phyloP scores from a whole-genome alignment of 441 rosid genomes.

The Pelargonium cotyledonis region DNA sequence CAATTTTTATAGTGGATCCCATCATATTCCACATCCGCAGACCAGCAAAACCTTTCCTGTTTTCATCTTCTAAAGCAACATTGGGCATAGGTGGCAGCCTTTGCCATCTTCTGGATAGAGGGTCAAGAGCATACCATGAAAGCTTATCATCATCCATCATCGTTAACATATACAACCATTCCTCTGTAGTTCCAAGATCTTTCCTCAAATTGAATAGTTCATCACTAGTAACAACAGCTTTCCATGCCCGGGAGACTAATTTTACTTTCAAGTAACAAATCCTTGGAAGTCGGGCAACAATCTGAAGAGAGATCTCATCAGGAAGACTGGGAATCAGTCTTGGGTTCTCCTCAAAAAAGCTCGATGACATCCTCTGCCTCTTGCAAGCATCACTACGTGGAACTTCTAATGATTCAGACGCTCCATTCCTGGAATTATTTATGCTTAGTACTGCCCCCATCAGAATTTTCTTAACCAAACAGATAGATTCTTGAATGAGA shows the following conservation, averaged over 20 bases:
- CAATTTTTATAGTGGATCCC: constrained; percentile 42
- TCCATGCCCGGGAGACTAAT: constrained; percentile 68
- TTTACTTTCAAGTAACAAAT: constrained; percentile 24
- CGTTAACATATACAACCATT: constrained; percentile 74
- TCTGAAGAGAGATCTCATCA: constrained; percentile 28
- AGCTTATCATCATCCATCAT: constrained; percentile 61
- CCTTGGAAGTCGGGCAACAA: constrained; percentile 27
- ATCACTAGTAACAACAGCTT: constrained; percentile 39
- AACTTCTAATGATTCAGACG: constrained; percentile 9
- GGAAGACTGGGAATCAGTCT: constrained; percentile 28
- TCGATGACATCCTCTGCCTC: constrained; percentile 18
- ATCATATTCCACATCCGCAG: constrained; percentile 37
- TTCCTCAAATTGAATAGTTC: constrained; percentile 62
- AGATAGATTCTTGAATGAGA: background rate
- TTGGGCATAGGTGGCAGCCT: constrained; percentile 70
- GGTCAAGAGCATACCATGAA: constrained; percentile 74
- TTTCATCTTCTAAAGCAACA: constrained; percentile 33
- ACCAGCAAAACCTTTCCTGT: constrained; percentile 39
- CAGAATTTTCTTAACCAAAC: background rate
- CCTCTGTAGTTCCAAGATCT: constrained; percentile 59
- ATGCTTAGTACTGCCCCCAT: constrained; percentile 28
- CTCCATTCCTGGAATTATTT: constrained; percentile 18
- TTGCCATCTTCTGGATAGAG: constrained; percentile 64
- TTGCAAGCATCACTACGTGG: constrained; percentile 17
- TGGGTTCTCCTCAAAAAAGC: constrained; percentile 16